These are phyloP conservation scores for Suhomyces vadensis DNA, from an alignment of 805 yeast genomes.

Conservation along the genomic window DNA sequence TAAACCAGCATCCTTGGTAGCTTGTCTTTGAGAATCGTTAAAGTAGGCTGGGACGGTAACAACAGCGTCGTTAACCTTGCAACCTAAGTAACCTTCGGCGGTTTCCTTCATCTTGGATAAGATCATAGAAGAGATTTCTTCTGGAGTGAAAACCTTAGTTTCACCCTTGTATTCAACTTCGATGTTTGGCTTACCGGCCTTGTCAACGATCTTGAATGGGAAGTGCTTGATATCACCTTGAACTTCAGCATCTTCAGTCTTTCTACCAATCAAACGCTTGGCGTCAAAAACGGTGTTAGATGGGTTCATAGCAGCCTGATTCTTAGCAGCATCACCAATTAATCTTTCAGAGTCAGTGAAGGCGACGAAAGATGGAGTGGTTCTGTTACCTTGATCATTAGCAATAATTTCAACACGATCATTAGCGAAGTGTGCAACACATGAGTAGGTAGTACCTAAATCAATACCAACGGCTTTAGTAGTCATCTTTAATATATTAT, in stretches of 20 bases:
- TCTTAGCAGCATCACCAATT: slow-evolving; percentile 37
- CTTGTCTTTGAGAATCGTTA: slow-evolving; percentile 36
- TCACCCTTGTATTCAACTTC: slow-evolving; percentile 35
- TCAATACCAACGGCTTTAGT: slow-evolving; percentile 35
- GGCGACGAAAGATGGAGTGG: slow-evolving; percentile 35
- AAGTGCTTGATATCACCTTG: slow-evolving; percentile 33
- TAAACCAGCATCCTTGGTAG: slow-evolving; percentile 38
- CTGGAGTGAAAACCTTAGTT: slow-evolving; percentile 35
- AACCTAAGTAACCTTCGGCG: slow-evolving; percentile 32
- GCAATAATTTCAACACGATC: slow-evolving; percentile 35
- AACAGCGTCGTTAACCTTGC: slow-evolving; percentile 29
- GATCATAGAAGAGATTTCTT: slow-evolving; percentile 34
- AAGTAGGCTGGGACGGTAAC: slow-evolving; percentile 37
- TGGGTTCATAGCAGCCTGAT: slow-evolving; percentile 37
- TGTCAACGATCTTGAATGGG: slow-evolving; percentile 35
- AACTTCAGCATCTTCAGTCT: slow-evolving; percentile 29
- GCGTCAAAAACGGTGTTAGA: slow-evolving; percentile 36
- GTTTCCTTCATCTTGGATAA: slow-evolving; percentile 36
- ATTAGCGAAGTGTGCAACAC: slow-evolving; percentile 36
- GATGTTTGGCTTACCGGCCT: slow-evolving; percentile 30
- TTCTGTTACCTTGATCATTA: slow-evolving; percentile 37
- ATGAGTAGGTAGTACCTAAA: slow-evolving; percentile 36
- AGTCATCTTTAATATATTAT: slow-evolving; percentile 21
- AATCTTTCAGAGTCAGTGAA: slow-evolving; percentile 35
- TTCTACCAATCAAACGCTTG: slow-evolving; percentile 35